Percentiles rank a stretch among this genome's conserved stretches.
phyloP scores from a whole-genome alignment of 164 flowering plant species.

The Kingdonia uniflora region DNA sequence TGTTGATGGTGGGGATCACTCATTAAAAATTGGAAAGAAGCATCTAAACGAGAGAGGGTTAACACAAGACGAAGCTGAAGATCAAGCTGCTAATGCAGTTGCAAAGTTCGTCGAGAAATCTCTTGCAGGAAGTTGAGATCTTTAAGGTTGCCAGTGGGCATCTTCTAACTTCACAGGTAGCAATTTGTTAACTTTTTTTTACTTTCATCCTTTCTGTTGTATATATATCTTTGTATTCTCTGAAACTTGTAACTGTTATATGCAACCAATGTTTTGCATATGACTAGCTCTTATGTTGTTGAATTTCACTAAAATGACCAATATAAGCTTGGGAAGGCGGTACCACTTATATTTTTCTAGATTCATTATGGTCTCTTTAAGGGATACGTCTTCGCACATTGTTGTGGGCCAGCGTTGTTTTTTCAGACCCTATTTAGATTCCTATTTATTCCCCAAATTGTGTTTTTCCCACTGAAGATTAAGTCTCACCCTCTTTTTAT shows the following conservation, averaged over 20 bases:
- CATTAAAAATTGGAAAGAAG: slow-evolving; percentile 76
- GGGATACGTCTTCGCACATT: background rate
- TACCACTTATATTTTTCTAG: no score
- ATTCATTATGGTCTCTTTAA: background rate
- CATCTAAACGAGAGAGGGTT: slow-evolving; percentile 31
- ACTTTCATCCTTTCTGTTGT: background rate
- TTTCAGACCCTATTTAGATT: no score
- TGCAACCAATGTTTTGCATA: no score
- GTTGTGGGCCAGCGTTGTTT: no score
- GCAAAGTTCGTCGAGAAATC: slow-evolving; percentile 33
- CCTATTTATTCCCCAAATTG: no score
- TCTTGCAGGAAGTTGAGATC: slow-evolving; percentile 14
- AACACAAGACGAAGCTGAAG: slow-evolving; percentile 63
- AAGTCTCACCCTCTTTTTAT: no score
- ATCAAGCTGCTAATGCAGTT: slow-evolving; percentile 49
- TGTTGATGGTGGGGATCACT: slow-evolving; percentile 84
- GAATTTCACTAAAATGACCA: no score
- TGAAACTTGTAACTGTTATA: no score
- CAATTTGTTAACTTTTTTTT: background rate
- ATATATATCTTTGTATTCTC: background rate
- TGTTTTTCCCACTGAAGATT: no score
- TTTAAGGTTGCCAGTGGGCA: no score
- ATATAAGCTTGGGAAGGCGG: no score
- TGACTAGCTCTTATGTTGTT: no score
- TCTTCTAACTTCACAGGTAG: background rate